Evolutionary conservation across 2,329 filamentous ascomycete genomes (phyloP).

Genomic region (Emmonsiellopsis sp.): DNA sequence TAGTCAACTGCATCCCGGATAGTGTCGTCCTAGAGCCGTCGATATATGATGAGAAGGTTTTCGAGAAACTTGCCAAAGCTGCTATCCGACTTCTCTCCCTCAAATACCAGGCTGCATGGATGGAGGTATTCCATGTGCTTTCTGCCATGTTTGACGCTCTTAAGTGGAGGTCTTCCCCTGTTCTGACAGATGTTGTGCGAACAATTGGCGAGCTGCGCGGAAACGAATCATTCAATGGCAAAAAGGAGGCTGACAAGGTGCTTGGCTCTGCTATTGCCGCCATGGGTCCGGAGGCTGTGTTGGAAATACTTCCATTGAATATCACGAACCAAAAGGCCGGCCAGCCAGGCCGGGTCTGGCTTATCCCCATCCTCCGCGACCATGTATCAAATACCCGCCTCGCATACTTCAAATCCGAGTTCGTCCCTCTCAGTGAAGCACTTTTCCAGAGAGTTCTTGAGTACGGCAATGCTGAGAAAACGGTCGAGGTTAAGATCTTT

Average conservation of each 20-base stretch:
- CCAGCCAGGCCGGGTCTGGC: slow-evolving; percentile 82
- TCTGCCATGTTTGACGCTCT: slow-evolving; percentile 79
- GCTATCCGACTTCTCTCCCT: slow-evolving; percentile 71
- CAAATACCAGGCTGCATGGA: slow-evolving; percentile 89
- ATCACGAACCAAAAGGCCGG: slow-evolving; percentile 66
- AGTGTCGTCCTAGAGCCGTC: slow-evolving; percentile 80
- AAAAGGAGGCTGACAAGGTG: slow-evolving; percentile 89
- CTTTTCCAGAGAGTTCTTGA: slow-evolving; percentile 86
- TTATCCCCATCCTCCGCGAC: slow-evolving; percentile 84
- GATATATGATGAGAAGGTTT: slow-evolving; percentile 80
- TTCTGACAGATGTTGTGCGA: slow-evolving; percentile 65
- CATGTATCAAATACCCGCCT: slow-evolving; percentile 82
- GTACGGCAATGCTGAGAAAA: slow-evolving; percentile 74
- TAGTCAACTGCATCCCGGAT: slow-evolving; percentile 79
- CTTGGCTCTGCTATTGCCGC: slow-evolving; percentile 79
- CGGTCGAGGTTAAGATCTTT: slow-evolving; percentile 94
- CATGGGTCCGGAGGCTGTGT: slow-evolving; percentile 79
- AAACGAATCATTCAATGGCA: slow-evolving; percentile 81
- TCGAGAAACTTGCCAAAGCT: slow-evolving; percentile 67
- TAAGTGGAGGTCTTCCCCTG: slow-evolving; percentile 74
- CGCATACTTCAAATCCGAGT: slow-evolving; percentile 72
- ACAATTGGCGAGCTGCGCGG: slow-evolving; percentile 78
- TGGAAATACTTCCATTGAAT: slow-evolving; percentile 78
- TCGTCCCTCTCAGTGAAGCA: slow-evolving; percentile 79
- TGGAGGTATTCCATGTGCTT: slow-evolving; percentile 85